Conservation (phyloP, 148 eudicot species). For the Chenopodium formosanum region DNA sequence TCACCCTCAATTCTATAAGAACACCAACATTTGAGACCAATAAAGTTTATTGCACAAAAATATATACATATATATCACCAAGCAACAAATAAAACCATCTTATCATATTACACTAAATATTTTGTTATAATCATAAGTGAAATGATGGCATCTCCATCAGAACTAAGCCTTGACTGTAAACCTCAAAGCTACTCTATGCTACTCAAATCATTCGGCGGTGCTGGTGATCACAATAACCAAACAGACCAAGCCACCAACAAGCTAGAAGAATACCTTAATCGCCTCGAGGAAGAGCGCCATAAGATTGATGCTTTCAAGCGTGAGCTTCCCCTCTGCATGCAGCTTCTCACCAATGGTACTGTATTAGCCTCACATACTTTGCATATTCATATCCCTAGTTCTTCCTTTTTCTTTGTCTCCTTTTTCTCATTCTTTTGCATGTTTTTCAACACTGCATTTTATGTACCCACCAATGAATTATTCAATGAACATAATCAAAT, state of each 20-base stretch:
- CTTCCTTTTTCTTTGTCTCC: background rate
- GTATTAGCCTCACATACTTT: constrained; percentile 26
- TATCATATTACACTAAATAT: background rate
- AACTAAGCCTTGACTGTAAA: constrained; percentile 69
- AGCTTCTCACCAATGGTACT: constrained; percentile 82
- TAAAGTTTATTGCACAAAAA: constrained; percentile 31
- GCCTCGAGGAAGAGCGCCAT: constrained; percentile 86
- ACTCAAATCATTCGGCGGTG: constrained; percentile 55
- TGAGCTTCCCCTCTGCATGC: constrained; percentile 95
- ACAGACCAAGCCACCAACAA: constrained; percentile 36
- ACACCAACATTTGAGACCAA: constrained; percentile 28
- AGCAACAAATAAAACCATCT: background rate
- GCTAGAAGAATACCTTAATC: constrained; percentile 70
- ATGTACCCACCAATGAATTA: background rate
- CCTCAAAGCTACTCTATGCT: constrained; percentile 77
- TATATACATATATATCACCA: background rate
- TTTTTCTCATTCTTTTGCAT: background rate
- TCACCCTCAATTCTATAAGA: constrained; percentile 30
- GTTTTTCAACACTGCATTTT: background rate
- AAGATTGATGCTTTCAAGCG: constrained; percentile 99
- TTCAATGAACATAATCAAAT: background rate
- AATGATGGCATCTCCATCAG: constrained; percentile 78
- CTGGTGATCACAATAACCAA: constrained; percentile 11
- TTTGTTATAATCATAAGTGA: constrained; percentile 10
- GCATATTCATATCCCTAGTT: background rate